A percentile compares a stretch with the other conserved stretches of the same genome.
These are phyloP conservation scores for Pontederia crassipes DNA, from an alignment of 176 grass and related monocot species.

Conservation along the genomic window DNA sequence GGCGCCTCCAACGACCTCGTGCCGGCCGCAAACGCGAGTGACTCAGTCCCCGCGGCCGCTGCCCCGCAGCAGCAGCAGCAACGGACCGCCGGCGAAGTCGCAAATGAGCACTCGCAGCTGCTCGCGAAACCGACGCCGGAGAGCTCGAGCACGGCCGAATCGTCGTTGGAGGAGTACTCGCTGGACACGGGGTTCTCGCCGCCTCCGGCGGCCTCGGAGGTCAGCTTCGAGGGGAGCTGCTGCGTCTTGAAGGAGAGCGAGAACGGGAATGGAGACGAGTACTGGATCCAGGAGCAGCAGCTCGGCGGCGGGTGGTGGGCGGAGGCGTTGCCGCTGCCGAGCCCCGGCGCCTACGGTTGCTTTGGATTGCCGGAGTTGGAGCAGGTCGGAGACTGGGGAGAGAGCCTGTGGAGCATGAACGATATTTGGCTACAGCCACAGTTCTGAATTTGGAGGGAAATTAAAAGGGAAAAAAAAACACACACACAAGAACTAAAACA, in stretches of 20 bases:
- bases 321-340: neutral
- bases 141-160: neutral
- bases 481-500: neutral
- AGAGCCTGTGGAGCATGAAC: conserved; percentile 6
- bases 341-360: neutral
- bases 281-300: neutral
- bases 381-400: neutral
- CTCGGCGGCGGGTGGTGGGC: neutral
- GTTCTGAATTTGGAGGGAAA: neutral
- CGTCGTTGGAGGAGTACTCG: neutral
- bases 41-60: too few relatives aligned
- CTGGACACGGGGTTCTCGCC: too few relatives aligned
- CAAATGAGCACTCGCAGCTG: too few relatives aligned
- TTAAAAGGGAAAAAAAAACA: neutral
- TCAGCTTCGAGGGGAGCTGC: neutral
- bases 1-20: too few relatives aligned
- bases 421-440: neutral
- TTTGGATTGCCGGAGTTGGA: neutral
- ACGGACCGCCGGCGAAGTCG: too few relatives aligned
- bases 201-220: neutral
- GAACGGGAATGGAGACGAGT: neutral
- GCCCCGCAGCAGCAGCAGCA: too few relatives aligned
- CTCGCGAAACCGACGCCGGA: too few relatives aligned
- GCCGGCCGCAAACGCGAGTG: too few relatives aligned
- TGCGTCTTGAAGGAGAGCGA: neutral